phyloP scores from a whole-genome alignment of 1,284 basidiomycete genomes.

The Trametes sp. region DNA sequence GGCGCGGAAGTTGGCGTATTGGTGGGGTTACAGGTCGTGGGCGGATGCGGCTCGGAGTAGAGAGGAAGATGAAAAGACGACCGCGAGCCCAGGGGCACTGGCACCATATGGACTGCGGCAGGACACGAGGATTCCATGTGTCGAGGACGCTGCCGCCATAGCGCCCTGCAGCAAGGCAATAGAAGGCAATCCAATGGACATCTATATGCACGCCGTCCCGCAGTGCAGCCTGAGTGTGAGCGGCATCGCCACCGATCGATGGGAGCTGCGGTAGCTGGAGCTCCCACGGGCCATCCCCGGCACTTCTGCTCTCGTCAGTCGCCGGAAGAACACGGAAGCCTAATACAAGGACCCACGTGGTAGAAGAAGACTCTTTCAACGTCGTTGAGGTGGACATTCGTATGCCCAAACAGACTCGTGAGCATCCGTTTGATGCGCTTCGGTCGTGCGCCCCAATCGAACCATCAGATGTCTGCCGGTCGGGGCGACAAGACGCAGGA shows the following conservation, averaged over 20 bases:
- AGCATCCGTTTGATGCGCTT: too few relatives aligned
- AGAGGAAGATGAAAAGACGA: not conserved
- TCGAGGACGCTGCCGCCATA: not conserved
- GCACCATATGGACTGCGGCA: conserved; percentile 3
- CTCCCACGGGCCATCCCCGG: not conserved
- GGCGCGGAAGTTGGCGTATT: not conserved
- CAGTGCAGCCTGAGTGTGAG: too few relatives aligned
- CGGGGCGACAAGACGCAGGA: too few relatives aligned
- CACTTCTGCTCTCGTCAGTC: not conserved
- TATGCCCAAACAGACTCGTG: too few relatives aligned
- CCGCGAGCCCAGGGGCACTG: not conserved
- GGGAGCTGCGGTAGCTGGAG: conserved; percentile 9
- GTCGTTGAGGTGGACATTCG: too few relatives aligned
- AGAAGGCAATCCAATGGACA: conserved; percentile 9
- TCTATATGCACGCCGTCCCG: not conserved
- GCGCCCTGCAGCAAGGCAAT: not conserved
- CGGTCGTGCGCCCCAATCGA: too few relatives aligned
- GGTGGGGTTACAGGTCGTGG: not conserved
- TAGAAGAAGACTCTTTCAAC: too few relatives aligned
- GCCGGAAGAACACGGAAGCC: not conserved
- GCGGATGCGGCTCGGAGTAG: too few relatives aligned
- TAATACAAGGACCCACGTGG: not conserved
- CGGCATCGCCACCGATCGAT: conserved; percentile 14
- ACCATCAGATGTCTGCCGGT: too few relatives aligned
- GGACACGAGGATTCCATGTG: conserved; percentile 15